Evolutionary conservation across 805 yeast species (phyloP).

Genomic region (Komagataella mondaviorum): DNA sequence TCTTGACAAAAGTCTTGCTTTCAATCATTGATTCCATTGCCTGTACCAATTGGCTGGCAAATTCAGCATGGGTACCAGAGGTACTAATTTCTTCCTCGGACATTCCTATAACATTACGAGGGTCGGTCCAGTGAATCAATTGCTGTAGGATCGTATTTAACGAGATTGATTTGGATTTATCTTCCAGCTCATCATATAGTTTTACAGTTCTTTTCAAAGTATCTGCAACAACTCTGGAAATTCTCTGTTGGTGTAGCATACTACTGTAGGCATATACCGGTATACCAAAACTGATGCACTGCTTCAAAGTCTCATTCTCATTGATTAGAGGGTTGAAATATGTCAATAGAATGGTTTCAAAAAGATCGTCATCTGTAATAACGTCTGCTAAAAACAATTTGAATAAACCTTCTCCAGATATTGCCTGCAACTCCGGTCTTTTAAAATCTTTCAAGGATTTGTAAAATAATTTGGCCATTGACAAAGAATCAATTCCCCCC

Average conservation of each 20-base stretch:
- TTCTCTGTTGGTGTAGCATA: constrained; percentile 50
- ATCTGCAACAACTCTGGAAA: constrained; percentile 54
- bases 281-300: constrained; percentile 73
- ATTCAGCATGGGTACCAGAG: constrained; percentile 41
- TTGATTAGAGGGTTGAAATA: constrained; percentile 64
- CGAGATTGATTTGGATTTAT: constrained; percentile 15
- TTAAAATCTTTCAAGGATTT: constrained; percentile 44
- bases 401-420: constrained; percentile 77
- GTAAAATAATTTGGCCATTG: constrained; percentile 58
- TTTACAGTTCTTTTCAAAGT: constrained; percentile 44
- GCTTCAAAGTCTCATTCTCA: constrained; percentile 53
- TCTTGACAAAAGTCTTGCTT: neutral
- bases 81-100: constrained; percentile 23
- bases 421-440: constrained; percentile 57
- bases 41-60: constrained; percentile 26
- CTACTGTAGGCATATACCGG: constrained; percentile 83
- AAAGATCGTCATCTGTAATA: constrained; percentile 53
- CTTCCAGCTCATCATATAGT: constrained; percentile 22
- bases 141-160: constrained; percentile 55
- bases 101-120: constrained; percentile 43
- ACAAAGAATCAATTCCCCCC: constrained; percentile 49
- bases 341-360: constrained; percentile 56
- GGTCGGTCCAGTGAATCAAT: constrained; percentile 77
- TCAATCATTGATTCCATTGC: neutral
- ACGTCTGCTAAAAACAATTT: constrained; percentile 72